A percentile compares a stretch with the other conserved stretches of the same genome.
These are phyloP conservation scores for Amaranthus tricolor DNA, from an alignment of 179 eudicot genomes.

Conservation along the genomic window DNA sequence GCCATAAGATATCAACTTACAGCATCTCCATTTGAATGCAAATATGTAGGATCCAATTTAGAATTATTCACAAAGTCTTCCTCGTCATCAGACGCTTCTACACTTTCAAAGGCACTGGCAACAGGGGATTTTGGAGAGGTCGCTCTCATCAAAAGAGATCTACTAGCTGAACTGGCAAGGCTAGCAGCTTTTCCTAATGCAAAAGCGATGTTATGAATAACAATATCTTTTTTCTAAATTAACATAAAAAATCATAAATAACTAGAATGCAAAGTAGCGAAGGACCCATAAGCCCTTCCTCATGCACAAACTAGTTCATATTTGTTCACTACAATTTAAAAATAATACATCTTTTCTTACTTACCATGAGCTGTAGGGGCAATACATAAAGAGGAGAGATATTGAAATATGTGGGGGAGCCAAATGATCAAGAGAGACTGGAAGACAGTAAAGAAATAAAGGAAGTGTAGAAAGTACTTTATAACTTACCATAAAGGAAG, in stretches of 20 bases:
- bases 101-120: slow-evolving; percentile 92
- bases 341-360: too few relatives aligned
- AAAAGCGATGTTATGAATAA: slow-evolving; percentile 13
- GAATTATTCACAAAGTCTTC: slow-evolving; percentile 50
- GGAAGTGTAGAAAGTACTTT: too few relatives aligned
- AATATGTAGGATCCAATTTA: slow-evolving; percentile 47
- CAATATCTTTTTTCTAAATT: not conserved
- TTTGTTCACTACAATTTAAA: not conserved
- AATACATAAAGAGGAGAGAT: too few relatives aligned
- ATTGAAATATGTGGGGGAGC: too few relatives aligned
- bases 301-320: not conserved
- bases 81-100: slow-evolving; percentile 96
- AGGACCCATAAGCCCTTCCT: not conserved
- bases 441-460: too few relatives aligned
- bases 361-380: too few relatives aligned
- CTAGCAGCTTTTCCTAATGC: slow-evolving; percentile 57
- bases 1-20: slow-evolving; percentile 41
- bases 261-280: not conserved
- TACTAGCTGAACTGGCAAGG: slow-evolving; percentile 48
- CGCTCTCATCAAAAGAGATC: slow-evolving; percentile 71
- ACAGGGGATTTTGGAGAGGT: slow-evolving; percentile 92
- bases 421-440: too few relatives aligned
- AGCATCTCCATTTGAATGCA: slow-evolving; percentile 70
- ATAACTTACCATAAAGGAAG: too few relatives aligned
- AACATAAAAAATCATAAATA: not conserved